Evolutionary conservation across 805 yeast species (phyloP), one percentile per base, ranked within the genome.

Genomic region (Starmerella sirachaensis): DNA sequence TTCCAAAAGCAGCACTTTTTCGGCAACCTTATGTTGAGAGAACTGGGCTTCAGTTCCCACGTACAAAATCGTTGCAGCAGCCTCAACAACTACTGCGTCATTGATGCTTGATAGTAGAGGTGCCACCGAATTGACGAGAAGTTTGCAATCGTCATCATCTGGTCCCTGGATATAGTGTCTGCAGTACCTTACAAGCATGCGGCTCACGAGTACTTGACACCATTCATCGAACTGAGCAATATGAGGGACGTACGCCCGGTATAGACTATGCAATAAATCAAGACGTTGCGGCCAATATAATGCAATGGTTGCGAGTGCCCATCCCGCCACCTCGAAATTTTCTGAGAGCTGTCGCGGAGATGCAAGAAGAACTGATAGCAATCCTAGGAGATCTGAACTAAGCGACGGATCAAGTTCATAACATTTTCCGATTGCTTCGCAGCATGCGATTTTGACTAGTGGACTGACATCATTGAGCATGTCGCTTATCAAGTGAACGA

Each of bases 391-490:
- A 37, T 75, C 80, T 7, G 61, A 64, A 16, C 60, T 57, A 24
- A 64, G 61, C 1, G 72, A 61, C 3, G 65, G 56, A 11, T 63
- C 66, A 7, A 66, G 60, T 38, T 63, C 64, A 42, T 57, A 63
- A 20, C 74, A 55, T 37, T 80, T 83, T 4, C 74, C 68, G 22
- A 85, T 65, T 0, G 94, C 81, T 33, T 78, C 66, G 2, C 88
- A 85, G 2, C 88, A 72, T 2, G 93, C 78, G 23, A 77, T 63
- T 45, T 97, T 68, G 3, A 91, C 98, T 12, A 69, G 54, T 0
- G 94, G 75, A 7, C 91, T 75, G 3, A 75, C 66, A 53, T 91
- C 99, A 7, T 68, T 58, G 3, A 71, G 59, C 6, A 79, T 66
- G 51, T 81, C 72, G 46, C 76, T 76, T 46, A 88, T 65, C 24